phyloP scores from a whole-genome alignment of 1,284 basidiomycete species.

The Rhodotorula mucilaginosa region DNA sequence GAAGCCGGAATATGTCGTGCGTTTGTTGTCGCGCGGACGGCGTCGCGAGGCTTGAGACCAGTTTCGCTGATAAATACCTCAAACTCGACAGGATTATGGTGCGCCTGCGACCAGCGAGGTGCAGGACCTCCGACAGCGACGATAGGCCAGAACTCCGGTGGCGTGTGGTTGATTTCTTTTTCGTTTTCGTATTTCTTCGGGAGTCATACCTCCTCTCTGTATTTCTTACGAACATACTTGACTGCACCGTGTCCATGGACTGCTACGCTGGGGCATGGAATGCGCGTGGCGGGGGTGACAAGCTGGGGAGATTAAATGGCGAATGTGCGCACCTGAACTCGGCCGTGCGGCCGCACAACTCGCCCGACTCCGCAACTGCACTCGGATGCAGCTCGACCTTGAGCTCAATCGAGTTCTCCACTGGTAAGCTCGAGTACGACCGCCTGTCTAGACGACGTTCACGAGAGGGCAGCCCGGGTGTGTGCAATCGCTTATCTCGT shows the following conservation, averaged over 20 bases:
- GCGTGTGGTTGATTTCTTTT: neutral
- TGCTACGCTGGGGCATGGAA: too few relatives aligned
- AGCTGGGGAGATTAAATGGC: neutral
- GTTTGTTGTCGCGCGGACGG: neutral
- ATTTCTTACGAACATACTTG: too few relatives aligned
- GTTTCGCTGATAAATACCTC: neutral
- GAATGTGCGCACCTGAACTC: neutral
- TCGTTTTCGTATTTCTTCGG: too few relatives aligned
- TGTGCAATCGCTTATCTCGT: neutral
- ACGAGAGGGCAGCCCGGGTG: too few relatives aligned
- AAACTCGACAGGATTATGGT: constrained; percentile 23
- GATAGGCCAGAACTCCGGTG: neutral
- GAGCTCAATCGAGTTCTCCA: neutral
- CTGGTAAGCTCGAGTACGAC: neutral
- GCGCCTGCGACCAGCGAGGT: constrained; percentile 8
- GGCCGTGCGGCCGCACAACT: neutral
- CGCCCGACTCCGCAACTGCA: constrained; percentile 1
- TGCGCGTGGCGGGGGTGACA: neutral
- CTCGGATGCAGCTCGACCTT: neutral
- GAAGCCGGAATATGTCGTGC: constrained; percentile 76
- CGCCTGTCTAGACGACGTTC: neutral
- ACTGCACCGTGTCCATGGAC: too few relatives aligned
- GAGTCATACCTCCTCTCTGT: too few relatives aligned
- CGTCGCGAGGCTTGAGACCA: too few relatives aligned
- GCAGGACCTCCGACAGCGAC: neutral